Percentiles rank a stretch among this genome's conserved stretches.
phyloP scores from a whole-genome alignment of 306 rosid species.

The Datisca glomerata region DNA sequence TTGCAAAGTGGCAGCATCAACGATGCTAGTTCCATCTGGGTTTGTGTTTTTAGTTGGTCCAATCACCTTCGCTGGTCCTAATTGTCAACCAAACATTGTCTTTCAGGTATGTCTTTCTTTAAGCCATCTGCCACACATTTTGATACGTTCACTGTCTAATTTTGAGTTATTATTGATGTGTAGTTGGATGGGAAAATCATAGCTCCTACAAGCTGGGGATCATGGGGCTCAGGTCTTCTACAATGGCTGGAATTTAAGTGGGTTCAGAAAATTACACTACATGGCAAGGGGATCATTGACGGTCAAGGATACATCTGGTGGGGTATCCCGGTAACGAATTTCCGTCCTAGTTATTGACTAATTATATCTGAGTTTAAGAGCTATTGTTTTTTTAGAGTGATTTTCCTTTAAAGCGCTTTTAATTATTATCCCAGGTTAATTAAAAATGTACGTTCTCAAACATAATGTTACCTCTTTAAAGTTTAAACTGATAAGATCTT shows the following conservation, averaged over 20 bases:
- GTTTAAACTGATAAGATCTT: too few species aligned
- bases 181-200: conserved; percentile 84
- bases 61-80: conserved; percentile 79
- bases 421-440: too few species aligned
- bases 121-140: too few species aligned
- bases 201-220: conserved; percentile 61
- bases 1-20: conserved; percentile 73
- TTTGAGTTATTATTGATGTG: background rate
- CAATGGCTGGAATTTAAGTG: conserved; percentile 85
- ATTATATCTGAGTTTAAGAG: too few species aligned
- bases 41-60: conserved; percentile 62
- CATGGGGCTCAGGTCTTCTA: conserved; percentile 61
- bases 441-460: too few species aligned
- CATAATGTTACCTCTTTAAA: conserved; percentile 38
- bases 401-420: too few species aligned
- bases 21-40: conserved; percentile 44
- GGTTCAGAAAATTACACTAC: conserved; percentile 58
- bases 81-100: conserved; percentile 60
- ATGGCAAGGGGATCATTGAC: conserved; percentile 70
- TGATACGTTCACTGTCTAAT: too few species aligned
- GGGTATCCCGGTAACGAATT: too few species aligned
- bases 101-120: too few species aligned
- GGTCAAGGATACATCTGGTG: conserved; percentile 96
- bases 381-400: too few species aligned
- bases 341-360: conserved; percentile 42